Conservation (phyloP, 768 basidiomycete species). For the Exsudoporus frostii region DNA sequence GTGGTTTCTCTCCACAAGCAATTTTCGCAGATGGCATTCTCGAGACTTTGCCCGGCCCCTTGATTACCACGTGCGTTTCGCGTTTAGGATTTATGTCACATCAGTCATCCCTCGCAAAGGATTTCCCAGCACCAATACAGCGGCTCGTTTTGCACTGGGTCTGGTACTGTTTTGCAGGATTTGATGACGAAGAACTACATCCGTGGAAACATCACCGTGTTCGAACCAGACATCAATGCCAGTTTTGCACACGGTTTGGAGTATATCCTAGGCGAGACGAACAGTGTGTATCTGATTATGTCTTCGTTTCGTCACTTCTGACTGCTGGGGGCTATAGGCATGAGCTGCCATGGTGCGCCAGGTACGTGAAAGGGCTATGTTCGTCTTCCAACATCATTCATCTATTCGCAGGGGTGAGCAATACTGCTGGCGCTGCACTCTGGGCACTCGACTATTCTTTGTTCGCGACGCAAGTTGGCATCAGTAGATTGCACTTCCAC, state of each 20-base stretch:
- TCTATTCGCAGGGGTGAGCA: slow-evolving; percentile 49
- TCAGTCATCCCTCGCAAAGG: slow-evolving; percentile 13
- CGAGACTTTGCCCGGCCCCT: slow-evolving; percentile 41
- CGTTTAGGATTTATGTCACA: neutral
- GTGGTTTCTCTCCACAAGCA: slow-evolving; percentile 59
- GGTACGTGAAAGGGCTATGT: neutral
- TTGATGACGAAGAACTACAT: slow-evolving; percentile 62
- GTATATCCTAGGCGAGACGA: slow-evolving; percentile 64
- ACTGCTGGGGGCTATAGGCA: slow-evolving; percentile 13
- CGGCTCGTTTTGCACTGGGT: slow-evolving; percentile 61
- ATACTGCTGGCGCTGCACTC: slow-evolving; percentile 66
- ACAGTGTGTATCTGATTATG: slow-evolving; percentile 43
- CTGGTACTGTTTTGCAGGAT: slow-evolving; percentile 51
- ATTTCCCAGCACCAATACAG: slow-evolving; percentile 46
- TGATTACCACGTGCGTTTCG: slow-evolving; percentile 50
- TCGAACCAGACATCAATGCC: slow-evolving; percentile 51
- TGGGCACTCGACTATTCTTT: slow-evolving; percentile 68
- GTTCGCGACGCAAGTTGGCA: slow-evolving; percentile 53
- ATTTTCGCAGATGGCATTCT: slow-evolving; percentile 53
- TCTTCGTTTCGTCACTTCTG: neutral
- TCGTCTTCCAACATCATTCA: neutral
- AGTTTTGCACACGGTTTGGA: slow-evolving; percentile 43
- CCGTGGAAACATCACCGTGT: slow-evolving; percentile 53
- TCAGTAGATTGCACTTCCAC: slow-evolving; percentile 58
- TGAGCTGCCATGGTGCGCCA: slow-evolving; percentile 40